Evolutionary conservation across 495 filamentous ascomycete genomes (phyloP), one percentile per base, ranked within the genome.

Genomic region (Corynascus novoguineensis): DNA sequence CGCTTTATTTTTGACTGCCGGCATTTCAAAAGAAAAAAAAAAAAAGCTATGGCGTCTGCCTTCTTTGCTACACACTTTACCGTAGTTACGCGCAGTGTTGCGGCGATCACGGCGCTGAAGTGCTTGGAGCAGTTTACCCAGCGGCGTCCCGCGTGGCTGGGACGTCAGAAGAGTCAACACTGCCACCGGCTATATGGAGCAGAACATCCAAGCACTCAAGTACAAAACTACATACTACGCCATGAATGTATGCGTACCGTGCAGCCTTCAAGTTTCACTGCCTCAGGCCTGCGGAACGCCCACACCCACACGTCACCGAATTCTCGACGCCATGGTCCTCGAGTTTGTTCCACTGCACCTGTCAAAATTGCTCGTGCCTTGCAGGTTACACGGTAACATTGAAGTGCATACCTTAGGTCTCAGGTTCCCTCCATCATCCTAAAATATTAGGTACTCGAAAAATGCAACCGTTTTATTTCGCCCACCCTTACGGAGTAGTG

Each of bases 81-180:
- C 6, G 31, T 11, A 11, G 11, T 32, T 32, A 32, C 6, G 31
- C n/a, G n/a, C n/a, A n/a, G 31, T 32, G 35, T 5, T 38, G 10
- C 5, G 35, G 35, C 42, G 24, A 44, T 28, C 24, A 46, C 6
- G 42, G 24, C 42, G 42, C 42, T 46, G 14, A 28, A 46, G 15
- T 41, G 37, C 37, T 17, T 17, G n/a, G 37, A n/a, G 15, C 28
- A 9, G 25, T 46, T 46, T 46, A 25, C 15, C 10, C 5, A 27
- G 40, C 40, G 19, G 40, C 40, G 45, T 51, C 32, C 55, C 55
- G 55, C 31, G 55, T 57, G 55, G 55, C 55, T 57, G 55, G 55
- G 37, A 42, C 55, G 45, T 45, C 38, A 34, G 40, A 38, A 28
- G 15, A 38, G 41, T 22, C 46, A 11, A 25, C 55, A 57, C 35